A percentile compares a stretch with the other conserved stretches of the same genome.
Evolutionary conservation across 495 filamentous ascomycete species (phyloP).

Genomic region (Echria macrotheca): DNA sequence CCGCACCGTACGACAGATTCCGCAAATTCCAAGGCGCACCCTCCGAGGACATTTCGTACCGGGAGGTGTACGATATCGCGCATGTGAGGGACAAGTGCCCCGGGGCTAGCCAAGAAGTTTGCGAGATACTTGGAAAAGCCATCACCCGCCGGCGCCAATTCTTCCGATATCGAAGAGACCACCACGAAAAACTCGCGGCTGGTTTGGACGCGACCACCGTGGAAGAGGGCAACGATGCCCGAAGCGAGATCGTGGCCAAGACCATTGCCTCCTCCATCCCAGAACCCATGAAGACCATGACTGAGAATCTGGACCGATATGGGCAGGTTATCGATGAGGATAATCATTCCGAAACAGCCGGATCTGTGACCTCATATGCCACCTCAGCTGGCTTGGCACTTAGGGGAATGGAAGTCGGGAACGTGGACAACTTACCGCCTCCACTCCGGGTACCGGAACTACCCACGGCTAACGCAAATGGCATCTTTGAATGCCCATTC

Average conservation of each 20-base stretch:
- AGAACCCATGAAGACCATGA: slow-evolving; percentile 1
- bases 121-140: background rate
- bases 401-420: background rate
- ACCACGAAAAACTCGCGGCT: slow-evolving; percentile 2
- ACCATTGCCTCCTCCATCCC: slow-evolving; percentile 1
- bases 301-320: background rate
- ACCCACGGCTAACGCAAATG: background rate
- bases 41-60: slow-evolving; percentile 1
- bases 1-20: background rate
- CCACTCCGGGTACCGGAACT: background rate
- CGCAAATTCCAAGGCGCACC: background rate
- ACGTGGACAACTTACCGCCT: background rate
- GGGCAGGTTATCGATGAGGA: background rate
- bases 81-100: slow-evolving; percentile 1
- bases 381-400: background rate
- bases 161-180: background rate
- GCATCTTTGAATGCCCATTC: background rate
- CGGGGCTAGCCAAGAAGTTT: background rate
- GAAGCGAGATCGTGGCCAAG: background rate
- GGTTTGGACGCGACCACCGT: background rate
- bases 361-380: slow-evolving; percentile 2
- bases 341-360: background rate
- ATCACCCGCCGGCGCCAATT: slow-evolving; percentile 3
- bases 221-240: background rate
- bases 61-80: background rate